These are phyloP conservation scores for Fusarium praegraminearum DNA, from an alignment of 2,329 filamentous ascomycete genomes.

Conservation along the genomic window DNA sequence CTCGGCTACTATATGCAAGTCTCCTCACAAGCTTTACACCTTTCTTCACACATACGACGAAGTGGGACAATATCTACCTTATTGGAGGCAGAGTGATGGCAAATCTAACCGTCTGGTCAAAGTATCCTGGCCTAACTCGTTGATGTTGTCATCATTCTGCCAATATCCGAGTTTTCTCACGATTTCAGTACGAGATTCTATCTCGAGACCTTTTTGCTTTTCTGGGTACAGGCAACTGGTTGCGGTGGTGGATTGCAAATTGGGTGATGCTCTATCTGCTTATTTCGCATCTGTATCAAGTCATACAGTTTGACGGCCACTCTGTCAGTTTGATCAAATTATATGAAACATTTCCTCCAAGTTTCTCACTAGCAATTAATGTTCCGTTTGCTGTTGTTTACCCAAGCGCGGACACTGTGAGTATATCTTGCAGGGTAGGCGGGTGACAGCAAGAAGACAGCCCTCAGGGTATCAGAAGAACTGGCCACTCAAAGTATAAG, in stretches of 20 bases:
- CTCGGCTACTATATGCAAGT: background rate
- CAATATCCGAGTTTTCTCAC: background rate
- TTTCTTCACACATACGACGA: fast-evolving
- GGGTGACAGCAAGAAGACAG: background rate
- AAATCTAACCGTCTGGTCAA: background rate
- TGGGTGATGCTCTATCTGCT: background rate
- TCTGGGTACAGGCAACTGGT: background rate
- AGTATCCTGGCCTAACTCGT: background rate
- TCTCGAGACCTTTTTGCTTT: background rate
- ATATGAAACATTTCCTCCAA: too few species aligned
- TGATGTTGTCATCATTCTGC: background rate
- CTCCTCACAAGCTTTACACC: background rate
- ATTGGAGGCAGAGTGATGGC: background rate
- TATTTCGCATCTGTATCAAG: background rate
- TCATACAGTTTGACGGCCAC: background rate
- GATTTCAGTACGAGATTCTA: background rate
- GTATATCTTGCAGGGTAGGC: too few species aligned
- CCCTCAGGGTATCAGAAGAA: too few species aligned
- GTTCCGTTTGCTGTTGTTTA: background rate
- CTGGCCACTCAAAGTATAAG: too few species aligned
- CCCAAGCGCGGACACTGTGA: background rate
- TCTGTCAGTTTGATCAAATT: too few species aligned
- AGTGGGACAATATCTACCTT: background rate
- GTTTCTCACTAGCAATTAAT: too few species aligned
- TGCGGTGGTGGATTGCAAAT: too few species aligned